A percentile compares a stretch with the other conserved stretches of the same genome.
These are phyloP conservation scores for Paracoccidioides lutzii DNA, from an alignment of 2,329 filamentous ascomycete genomes.

Conservation along the genomic window DNA sequence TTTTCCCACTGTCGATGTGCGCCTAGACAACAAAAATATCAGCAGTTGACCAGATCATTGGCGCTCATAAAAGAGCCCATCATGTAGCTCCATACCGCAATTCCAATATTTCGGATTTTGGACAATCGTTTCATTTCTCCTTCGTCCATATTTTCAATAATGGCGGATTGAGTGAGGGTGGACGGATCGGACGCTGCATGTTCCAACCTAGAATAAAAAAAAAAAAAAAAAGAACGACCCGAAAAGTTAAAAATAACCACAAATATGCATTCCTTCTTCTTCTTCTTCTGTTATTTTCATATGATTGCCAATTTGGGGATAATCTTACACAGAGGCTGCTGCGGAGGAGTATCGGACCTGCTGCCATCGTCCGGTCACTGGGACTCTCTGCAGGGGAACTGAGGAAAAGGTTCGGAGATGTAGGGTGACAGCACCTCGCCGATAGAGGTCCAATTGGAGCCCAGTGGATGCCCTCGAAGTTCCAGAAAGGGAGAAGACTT, in stretches of 20 bases:
- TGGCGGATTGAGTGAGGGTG: constrained; percentile 47
- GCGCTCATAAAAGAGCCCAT: background rate
- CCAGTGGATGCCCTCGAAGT: constrained; percentile 23
- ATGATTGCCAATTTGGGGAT: constrained; percentile 1
- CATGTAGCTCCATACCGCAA: constrained; percentile 52
- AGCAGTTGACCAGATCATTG: background rate
- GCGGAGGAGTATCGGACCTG: constrained; percentile 32
- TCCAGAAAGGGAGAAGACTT: constrained; percentile 26
- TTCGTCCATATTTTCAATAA: constrained; percentile 68
- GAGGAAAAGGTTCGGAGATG: constrained; percentile 23
- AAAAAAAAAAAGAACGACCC: background rate
- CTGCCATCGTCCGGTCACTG: constrained; percentile 29
- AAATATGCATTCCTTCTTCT: background rate
- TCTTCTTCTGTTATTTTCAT: background rate
- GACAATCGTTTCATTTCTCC: constrained; percentile 66
- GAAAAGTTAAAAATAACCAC: background rate
- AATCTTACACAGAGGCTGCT: constrained; percentile 32
- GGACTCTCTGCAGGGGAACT: constrained; percentile 23
- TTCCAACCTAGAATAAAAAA: constrained; percentile 33
- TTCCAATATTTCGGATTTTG: constrained; percentile 89
- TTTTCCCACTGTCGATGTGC: constrained; percentile 98
- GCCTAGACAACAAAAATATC: constrained; percentile 33
- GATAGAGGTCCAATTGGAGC: constrained; percentile 23
- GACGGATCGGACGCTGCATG: constrained; percentile 46
- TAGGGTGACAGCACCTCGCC: constrained; percentile 29